Base-by-base conservation (phyloP, 2,329 filamentous ascomycete species). In the Calonectria pseudoturangicola region DNA sequence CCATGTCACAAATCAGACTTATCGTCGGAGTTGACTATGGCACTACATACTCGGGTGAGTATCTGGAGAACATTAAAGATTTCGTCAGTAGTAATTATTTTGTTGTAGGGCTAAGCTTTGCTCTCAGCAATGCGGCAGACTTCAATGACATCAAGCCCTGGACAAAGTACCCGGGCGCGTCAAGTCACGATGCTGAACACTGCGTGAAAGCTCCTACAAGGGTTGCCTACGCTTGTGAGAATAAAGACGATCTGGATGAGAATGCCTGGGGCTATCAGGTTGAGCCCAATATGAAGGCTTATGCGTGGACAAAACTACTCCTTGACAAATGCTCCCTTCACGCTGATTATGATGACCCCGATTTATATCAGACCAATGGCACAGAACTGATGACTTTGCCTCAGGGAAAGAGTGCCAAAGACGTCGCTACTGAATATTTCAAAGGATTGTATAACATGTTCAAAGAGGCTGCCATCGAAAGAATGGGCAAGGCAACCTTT, bases 161-260 rank as follows among this genome's bases (percentile, higher is more conserved):
- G 75, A 77, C 75, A 27, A 73, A 72, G 4, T 77, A 76, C 10
- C 75, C 74, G 0, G 75, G 75, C 1, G 69, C 74, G 1, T 72
- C 62, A 2, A 65, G 66, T 2, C 74, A 77, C 33, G 18, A 43
- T 9, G 69, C 72, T 1, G 75, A 75, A 47, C 75, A 77, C 30
- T 66, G 56, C n/a, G 75, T 74, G 2, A 77, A 77, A 45, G 71
- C 75, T 2, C 75, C 74, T 2, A 70, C 70, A 1, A 54, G 64
- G n/a, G 71, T 77, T 2, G 75, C 75, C 1, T 73, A 75, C 9
- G 13, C n/a, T 1, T 48, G 62, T 27, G 75, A 77, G 7, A 76
- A 77, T 16, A 15, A 21, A 21, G 21, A n/a, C 6, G 74, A 76
- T 3, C 56, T 74, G 4, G 47, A 50, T 4, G 2, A 30, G n/a